Evolutionary conservation across 1,139 yeast species (phyloP).

Genomic region (Hyphopichia khmerensis): DNA sequence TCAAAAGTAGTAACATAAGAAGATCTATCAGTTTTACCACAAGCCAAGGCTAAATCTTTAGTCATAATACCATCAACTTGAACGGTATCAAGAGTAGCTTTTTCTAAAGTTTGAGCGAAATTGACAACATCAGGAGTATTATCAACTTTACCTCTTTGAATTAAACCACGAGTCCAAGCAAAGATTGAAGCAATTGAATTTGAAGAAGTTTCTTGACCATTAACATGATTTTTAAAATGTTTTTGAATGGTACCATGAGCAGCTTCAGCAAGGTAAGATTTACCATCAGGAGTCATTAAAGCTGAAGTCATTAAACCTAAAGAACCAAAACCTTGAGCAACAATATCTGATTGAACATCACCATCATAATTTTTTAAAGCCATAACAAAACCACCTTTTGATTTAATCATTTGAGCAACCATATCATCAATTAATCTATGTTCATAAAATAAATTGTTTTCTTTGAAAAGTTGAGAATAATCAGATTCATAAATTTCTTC

Average conservation of each 20-base stretch:
- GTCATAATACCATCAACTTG: conserved; percentile 77
- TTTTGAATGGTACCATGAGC: conserved; percentile 89
- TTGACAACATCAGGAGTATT: conserved; percentile 66
- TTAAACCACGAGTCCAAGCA: conserved; percentile 85
- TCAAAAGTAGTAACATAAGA: conserved; percentile 72
- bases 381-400: conserved; percentile 80
- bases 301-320: conserved; percentile 84
- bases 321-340: conserved; percentile 86
- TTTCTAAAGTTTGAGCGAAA: conserved; percentile 65
- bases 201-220: conserved; percentile 81
- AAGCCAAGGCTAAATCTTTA: conserved; percentile 75
- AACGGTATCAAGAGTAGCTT: conserved; percentile 71
- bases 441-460: conserved; percentile 72
- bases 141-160: conserved; percentile 78
- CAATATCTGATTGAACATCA: conserved; percentile 82
- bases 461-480: conserved; percentile 59
- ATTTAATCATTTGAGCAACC: conserved; percentile 88
- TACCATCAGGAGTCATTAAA: conserved; percentile 82
- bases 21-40: conserved; percentile 63
- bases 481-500: conserved; percentile 60
- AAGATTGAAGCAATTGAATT: conserved; percentile 83
- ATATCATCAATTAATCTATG: conserved; percentile 83
- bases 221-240: conserved; percentile 82
- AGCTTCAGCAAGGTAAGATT: conserved; percentile 80
- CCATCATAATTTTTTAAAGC: conserved; percentile 87